A percentile compares a stretch with the other conserved stretches of the same genome.
Evolutionary conservation across 2,329 filamentous ascomycete genomes (phyloP).

Genomic region (Diaporthe capsici): DNA sequence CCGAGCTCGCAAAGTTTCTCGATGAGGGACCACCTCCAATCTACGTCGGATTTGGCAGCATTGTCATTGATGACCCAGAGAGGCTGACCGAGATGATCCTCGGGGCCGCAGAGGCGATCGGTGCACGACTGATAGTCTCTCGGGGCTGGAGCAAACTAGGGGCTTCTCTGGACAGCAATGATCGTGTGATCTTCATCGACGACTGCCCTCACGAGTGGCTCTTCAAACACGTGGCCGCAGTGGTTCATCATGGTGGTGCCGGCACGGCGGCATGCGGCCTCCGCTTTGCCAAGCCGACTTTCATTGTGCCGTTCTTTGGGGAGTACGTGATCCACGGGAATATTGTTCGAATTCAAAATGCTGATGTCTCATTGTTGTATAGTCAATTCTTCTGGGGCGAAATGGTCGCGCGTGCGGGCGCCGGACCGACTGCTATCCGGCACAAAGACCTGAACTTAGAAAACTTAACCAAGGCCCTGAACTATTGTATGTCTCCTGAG

Average conservation of each 20-base stretch:
- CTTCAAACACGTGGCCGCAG: conserved; percentile 69
- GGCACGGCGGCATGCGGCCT: conserved; percentile 51
- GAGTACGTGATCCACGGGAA: not conserved
- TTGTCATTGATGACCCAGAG: conserved; percentile 74
- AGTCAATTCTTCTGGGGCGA: conserved; percentile 21
- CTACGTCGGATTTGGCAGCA: conserved; percentile 78
- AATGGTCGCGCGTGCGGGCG: not conserved
- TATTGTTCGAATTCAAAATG: fast-evolving
- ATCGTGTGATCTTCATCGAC: conserved; percentile 69
- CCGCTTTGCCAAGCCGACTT: not conserved
- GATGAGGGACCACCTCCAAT: conserved; percentile 68
- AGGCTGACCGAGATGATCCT: conserved; percentile 71
- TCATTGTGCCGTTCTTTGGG: not conserved
- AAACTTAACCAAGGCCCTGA: not conserved
- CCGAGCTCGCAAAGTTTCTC: conserved; percentile 68
- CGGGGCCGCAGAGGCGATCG: conserved; percentile 68
- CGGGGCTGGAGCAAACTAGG: conserved; percentile 77
- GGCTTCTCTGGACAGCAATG: conserved; percentile 45
- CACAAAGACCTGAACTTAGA: not conserved
- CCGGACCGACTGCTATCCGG: not conserved
- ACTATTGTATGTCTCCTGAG: not conserved
- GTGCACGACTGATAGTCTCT: conserved; percentile 72
- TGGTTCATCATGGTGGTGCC: conserved; percentile 76
- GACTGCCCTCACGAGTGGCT: conserved; percentile 78
- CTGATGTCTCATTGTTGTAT: not conserved